These are phyloP conservation scores for Scleromitrula shiraiana DNA, from an alignment of 2,329 filamentous ascomycete species.

Conservation along the genomic window DNA sequence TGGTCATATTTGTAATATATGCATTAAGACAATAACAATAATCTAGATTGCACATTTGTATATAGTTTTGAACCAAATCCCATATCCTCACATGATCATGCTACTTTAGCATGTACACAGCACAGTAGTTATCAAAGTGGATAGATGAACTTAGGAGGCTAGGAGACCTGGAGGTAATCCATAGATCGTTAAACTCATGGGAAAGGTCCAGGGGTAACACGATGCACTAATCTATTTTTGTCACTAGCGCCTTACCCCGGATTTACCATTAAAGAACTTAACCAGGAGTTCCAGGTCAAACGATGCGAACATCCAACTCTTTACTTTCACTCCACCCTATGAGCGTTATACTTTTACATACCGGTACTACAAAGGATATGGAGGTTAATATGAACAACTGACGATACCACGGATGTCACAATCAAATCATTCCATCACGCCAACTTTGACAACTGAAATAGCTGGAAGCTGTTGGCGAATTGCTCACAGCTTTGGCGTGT, in stretches of 20 bases:
- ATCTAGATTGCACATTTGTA: too few relatives aligned
- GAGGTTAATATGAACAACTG: conserved; percentile 1
- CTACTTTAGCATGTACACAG: too few relatives aligned
- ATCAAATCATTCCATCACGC: conserved; percentile 1
- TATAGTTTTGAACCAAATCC: too few relatives aligned
- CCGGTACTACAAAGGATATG: too few relatives aligned
- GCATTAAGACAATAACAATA: too few relatives aligned
- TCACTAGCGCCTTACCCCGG: conserved; percentile 6
- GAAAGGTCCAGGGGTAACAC: not conserved
- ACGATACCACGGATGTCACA: conserved; percentile 10
- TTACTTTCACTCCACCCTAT: not conserved
- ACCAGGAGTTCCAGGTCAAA: not conserved
- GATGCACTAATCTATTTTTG: not conserved
- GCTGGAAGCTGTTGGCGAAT: conserved; percentile 9
- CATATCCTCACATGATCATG: too few relatives aligned
- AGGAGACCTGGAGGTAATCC: not conserved
- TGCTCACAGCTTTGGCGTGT: conserved; percentile 6
- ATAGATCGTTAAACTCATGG: not conserved
- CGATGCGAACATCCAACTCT: not conserved
- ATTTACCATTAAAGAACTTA: conserved; percentile 6
- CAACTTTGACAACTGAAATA: conserved; percentile 10
- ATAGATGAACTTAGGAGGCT: not conserved
- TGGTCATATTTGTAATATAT: too few relatives aligned
- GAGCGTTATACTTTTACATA: not conserved
- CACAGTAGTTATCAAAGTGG: too few relatives aligned